Evolutionary conservation across 345 rosid species (phyloP), one percentile per base, ranked within the genome.

Genomic region (Combretum micranthum): DNA sequence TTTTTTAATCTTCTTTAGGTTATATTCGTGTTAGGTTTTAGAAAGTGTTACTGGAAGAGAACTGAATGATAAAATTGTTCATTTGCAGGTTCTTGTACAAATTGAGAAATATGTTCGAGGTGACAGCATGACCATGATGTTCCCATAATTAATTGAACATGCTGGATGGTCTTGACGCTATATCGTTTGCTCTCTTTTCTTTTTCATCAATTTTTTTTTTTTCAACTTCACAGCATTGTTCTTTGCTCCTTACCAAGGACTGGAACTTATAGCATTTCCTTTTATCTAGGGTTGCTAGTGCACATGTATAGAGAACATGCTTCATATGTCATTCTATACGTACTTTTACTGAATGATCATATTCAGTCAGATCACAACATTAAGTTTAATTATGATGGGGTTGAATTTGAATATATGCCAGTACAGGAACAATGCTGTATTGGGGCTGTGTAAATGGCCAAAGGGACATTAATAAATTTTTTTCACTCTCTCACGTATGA

Each of bases 11-110:
- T 54, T 39, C 39, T 39, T 43, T 20, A 15, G 10, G 22, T 56
- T 17, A 43, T 13, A 15, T 43, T 20, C 25, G 20, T 43, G 12
- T 26, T 12, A 20, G 47, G 15, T 43, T 56, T 43, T 4, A 43
- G 32, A 26, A 56, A 17, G 13, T 56, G 15, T 13, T 18, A 44
- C 23, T 37, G 21, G 21, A 15, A 21, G 12, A 8, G 51, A 44
- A 13, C 22, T 57, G 11, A 58, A 12, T 47, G 25, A 16, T 15
- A 2, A 42, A 60, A 44, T 20, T 48, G 51, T 53, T 52, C 17
- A 45, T 61, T 53, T 9, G 70, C 75, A 78, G 83, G 79, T 72
- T 13, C 70, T 78, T 47, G 51, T 57, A 66, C 74, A 74, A 55
- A 52, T 69, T 6, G 68, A 66, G 53, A 71, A 69, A 25, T 47